Base-by-base conservation (phyloP, 768 basidiomycete species). In the Lactarius deliciosus region DNA sequence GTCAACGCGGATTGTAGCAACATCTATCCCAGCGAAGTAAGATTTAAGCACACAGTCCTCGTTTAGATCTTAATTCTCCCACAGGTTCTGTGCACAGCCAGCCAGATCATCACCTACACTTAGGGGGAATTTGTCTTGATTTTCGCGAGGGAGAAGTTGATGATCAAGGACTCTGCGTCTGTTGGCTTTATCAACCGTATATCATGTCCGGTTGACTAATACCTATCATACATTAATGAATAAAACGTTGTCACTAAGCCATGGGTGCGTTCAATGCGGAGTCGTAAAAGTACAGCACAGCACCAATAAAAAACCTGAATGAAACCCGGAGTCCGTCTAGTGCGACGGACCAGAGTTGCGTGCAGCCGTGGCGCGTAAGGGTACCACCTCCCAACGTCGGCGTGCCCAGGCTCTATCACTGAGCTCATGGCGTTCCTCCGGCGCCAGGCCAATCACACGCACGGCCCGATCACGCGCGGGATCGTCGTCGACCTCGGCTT, bases 401-500 rank as follows among this genome's bases (percentile, higher is more conserved):
- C 83, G 79, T 32, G 78, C 76, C 70, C 77, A 78, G 8, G 80
- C 77, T 65, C 74, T 77, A 41, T 73, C 60, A 64, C 78, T 75
- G 60, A 77, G 73, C 41, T 72, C 63, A 32, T 66, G 64, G 65
- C 73, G 64, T 57, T 76, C 75, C 64, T 85, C 80, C 47, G 81
- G 78, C 36, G 80, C 72, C 61, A 88, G 76, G 13, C 80, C 77
- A 43, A 89, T 72, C 61, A 89, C 80, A 63, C 84, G 79, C 25
- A 91, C 83, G 53, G 78, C 77, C 70, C 92, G 80, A 16, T 79
- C 77, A 47, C 74, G 73, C 54, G 89, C 87, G 5, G 78, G 78
- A 16, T 89, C 87, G 73, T 94, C 88, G 72, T 94, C 92, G 16
- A 87, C 84, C 74, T 92, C 91, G 2, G 83, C 87, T 64, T 92